A percentile compares a stretch with the other conserved stretches of the same genome.
phyloP scores from a whole-genome alignment of 2,329 filamentous ascomycete genomes.

The Ophiocordyceps sinensis region DNA sequence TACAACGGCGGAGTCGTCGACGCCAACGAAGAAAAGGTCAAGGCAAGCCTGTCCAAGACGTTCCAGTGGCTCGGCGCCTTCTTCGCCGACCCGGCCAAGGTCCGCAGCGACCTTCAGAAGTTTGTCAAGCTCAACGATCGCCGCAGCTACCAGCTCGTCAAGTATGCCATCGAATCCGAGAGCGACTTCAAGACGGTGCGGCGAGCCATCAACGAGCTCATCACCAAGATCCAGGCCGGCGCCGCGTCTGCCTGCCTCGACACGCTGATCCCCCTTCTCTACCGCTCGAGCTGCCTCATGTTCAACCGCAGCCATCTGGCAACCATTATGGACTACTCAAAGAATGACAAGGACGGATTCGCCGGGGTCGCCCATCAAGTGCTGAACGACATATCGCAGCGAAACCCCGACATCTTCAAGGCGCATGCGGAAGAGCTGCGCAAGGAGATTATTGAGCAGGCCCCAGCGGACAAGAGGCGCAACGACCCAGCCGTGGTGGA shows the following conservation, averaged over 20 bases:
- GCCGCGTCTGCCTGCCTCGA: conserved; percentile 55
- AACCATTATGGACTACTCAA: conserved; percentile 75
- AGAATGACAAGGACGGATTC: conserved; percentile 67
- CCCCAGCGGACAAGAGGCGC: conserved; percentile 51
- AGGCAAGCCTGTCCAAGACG: conserved; percentile 55
- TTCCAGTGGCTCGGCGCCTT: conserved; percentile 60
- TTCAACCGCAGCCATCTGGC: conserved; percentile 93
- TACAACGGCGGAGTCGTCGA: conserved; percentile 80
- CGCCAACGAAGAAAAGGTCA: conserved; percentile 53
- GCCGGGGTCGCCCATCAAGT: conserved; percentile 74
- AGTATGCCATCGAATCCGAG: conserved; percentile 69
- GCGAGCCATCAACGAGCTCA: conserved; percentile 80
- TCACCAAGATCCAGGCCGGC: conserved; percentile 61
- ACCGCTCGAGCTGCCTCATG: conserved; percentile 68
- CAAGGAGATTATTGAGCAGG: conserved; percentile 68
- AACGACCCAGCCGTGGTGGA: conserved; percentile 71
- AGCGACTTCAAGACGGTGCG: conserved; percentile 87
- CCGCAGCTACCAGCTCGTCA: conserved; percentile 75
- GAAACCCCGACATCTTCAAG: conserved; percentile 81
- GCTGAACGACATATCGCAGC: conserved; percentile 79
- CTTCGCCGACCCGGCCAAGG: conserved; percentile 60
- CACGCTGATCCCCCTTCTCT: conserved; percentile 68
- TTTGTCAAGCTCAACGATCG: conserved; percentile 88
- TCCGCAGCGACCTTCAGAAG: conserved; percentile 66
- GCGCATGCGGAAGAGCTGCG: conserved; percentile 86